phyloP scores from a whole-genome alignment of 148 eudicot genomes.

The Camellia granthamiana region DNA sequence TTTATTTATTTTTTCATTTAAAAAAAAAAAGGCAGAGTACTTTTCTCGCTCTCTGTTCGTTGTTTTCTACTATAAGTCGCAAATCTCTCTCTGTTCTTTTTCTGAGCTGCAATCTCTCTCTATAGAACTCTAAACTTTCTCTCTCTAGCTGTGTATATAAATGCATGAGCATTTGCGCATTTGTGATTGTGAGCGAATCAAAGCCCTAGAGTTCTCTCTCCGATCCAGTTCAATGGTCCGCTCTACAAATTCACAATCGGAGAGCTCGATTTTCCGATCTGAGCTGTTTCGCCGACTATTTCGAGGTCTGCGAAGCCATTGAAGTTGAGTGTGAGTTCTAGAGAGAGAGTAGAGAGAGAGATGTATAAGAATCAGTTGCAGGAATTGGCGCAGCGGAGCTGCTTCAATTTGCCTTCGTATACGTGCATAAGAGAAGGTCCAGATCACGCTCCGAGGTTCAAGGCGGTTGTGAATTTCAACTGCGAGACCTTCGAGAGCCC shows the following conservation, averaged over 20 bases:
- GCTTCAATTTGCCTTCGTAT: constrained; percentile 58
- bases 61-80: constrained; percentile 20
- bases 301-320: neutral
- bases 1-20: too few species aligned
- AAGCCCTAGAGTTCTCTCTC: constrained; percentile 3
- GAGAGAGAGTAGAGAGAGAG: constrained; percentile 15
- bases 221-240: constrained; percentile 21
- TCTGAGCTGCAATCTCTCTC: constrained; percentile 14
- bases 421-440: constrained; percentile 51
- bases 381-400: constrained; percentile 63
- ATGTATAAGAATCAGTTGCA: constrained; percentile 70
- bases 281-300: neutral
- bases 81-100: constrained; percentile 9
- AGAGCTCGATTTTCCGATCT: constrained; percentile 18
- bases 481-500: constrained; percentile 57
- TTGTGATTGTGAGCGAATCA: neutral
- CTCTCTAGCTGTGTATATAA: neutral
- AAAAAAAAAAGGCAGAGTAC: too few species aligned
- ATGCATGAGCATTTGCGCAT: neutral
- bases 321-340: neutral
- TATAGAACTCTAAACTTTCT: neutral
- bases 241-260: constrained; percentile 7
- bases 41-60: constrained; percentile 17
- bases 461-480: constrained; percentile 49
- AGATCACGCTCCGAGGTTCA: constrained; percentile 63